A percentile compares a stretch with the other conserved stretches of the same genome.
Conservation (phyloP, 2,329 filamentous ascomycete genomes). For the Ophiobolus disseminans region DNA sequence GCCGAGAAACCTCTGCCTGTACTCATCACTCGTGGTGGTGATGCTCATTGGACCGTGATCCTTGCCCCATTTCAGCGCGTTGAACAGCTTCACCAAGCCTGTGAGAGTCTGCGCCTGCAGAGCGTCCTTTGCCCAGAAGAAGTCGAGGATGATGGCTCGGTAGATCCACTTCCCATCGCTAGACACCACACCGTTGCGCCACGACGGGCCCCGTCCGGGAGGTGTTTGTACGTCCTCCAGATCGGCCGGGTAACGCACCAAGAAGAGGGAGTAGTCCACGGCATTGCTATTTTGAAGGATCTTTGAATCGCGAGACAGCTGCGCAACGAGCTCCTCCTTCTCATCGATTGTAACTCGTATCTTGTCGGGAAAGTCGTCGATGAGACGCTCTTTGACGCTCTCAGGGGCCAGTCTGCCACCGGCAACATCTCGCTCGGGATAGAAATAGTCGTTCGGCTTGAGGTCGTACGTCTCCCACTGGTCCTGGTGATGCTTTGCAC, state of each 20-base stretch:
- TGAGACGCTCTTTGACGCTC: constrained; percentile 69
- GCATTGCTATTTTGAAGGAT: constrained; percentile 69
- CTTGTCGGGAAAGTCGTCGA: constrained; percentile 72
- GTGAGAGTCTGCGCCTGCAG: constrained; percentile 71
- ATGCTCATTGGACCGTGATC: constrained; percentile 76
- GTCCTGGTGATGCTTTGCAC: constrained; percentile 50
- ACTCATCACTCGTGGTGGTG: constrained; percentile 72
- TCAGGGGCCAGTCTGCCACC: constrained; percentile 68
- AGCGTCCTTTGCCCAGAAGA: constrained; percentile 81
- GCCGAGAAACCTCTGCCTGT: constrained; percentile 63
- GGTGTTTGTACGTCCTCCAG: constrained; percentile 42
- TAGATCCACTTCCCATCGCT: constrained; percentile 71
- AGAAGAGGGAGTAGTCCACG: constrained; percentile 78
- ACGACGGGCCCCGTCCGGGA: constrained; percentile 52
- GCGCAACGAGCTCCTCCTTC: constrained; percentile 62
- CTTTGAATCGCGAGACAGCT: constrained; percentile 67
- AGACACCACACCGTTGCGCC: constrained; percentile 68
- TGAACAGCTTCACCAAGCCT: constrained; percentile 68
- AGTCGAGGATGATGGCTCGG: constrained; percentile 72
- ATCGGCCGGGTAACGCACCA: constrained; percentile 64
- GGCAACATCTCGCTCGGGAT: constrained; percentile 74
- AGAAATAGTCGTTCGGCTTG: constrained; percentile 78
- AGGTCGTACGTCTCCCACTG: constrained; percentile 77
- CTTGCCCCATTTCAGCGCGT: constrained; percentile 60
- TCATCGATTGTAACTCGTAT: constrained; percentile 63